Evolutionary conservation across 192 early-diverging fungal species (phyloP), one percentile per base, ranked within the genome.

Genomic region (Backusella sp.): DNA sequence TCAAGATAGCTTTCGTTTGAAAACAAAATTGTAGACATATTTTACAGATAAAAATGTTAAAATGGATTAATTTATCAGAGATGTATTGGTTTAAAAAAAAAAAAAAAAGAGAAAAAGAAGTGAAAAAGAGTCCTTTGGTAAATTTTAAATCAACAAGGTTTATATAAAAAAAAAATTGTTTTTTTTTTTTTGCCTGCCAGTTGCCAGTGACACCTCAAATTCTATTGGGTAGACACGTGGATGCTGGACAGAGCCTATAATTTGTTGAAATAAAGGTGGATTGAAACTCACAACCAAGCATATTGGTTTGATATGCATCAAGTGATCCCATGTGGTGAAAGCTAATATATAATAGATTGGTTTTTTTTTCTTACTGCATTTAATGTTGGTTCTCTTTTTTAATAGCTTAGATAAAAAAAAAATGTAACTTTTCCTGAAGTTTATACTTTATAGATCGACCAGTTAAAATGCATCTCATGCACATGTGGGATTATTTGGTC

Each of bases 311-410:
- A 23, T 12, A 69, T 11, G 37, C 34, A 37, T 37, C 34, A 37
- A 69, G 68, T 69, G 68, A 69, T 23, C 68, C 37, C 68, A 69
- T 35, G 68, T 69, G 68, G n/a, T 69, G 68, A 26, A 14, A 62
- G 15, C 46, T 62, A 62, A 11, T 21, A 62, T 14, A 9, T 44
- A 69, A 35, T 41, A 35, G 19, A 23, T 41, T 36, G 19, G 0
- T 69, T 35, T 41, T 37, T 21, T 21, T 35, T 41, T 37, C 14
- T 37, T 35, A 17, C 36, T 19, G 14, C 34, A 37, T 21, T 37
- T 21, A 9, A n/a, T 67, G 66, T 35, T 67, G 17, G 67, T 39
- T 68, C 26, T 68, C 32, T 69, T 21, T 23, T 23, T 35, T n/a
- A 23, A 35, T 39, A 39, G 37, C 37, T 28, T 17, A 67, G 28